phyloP scores from a whole-genome alignment of 768 basidiomycete species.

The Hebeloma cylindrosporum region DNA sequence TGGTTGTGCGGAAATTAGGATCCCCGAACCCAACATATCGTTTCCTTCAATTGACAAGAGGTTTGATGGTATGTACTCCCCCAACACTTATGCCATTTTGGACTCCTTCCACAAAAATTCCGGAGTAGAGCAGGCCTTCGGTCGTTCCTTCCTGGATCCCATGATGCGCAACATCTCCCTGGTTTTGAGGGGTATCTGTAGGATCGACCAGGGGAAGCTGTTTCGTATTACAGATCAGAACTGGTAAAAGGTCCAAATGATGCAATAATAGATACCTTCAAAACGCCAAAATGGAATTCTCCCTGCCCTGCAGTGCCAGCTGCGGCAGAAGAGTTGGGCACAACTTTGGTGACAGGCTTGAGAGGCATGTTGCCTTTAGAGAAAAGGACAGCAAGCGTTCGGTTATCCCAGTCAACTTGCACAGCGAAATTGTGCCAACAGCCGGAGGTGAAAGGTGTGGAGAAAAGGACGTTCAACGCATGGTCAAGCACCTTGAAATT shows the following conservation, averaged over 20 bases:
- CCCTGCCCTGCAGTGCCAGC: conserved; percentile 49
- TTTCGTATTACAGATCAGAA: neutral
- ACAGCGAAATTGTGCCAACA: conserved; percentile 64
- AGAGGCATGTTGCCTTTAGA: conserved; percentile 43
- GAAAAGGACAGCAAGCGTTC: conserved; percentile 51
- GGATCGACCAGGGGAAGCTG: conserved; percentile 57
- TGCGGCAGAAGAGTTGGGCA: conserved; percentile 40
- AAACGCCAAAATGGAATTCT: conserved; percentile 60
- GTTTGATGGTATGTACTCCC: conserved; percentile 16
- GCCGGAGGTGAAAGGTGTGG: conserved; percentile 39
- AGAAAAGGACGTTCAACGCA: conserved; percentile 49
- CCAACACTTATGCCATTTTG: conserved; percentile 39
- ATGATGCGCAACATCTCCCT: conserved; percentile 55
- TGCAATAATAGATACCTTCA: conserved; percentile 42
- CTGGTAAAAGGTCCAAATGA: neutral
- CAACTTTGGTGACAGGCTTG: conserved; percentile 39
- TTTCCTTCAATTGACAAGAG: neutral
- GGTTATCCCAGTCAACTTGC: conserved; percentile 53
- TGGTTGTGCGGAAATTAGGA: too few relatives aligned
- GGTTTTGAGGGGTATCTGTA: conserved; percentile 42
- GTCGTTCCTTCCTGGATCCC: conserved; percentile 59
- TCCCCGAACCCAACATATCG: neutral
- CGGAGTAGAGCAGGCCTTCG: conserved; percentile 58
- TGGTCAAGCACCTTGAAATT: conserved; percentile 59
- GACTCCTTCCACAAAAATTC: conserved; percentile 53